Evolutionary conservation across 179 eudicot species (phyloP), one percentile per base, ranked within the genome.

Genomic region (Beta corolliflora): DNA sequence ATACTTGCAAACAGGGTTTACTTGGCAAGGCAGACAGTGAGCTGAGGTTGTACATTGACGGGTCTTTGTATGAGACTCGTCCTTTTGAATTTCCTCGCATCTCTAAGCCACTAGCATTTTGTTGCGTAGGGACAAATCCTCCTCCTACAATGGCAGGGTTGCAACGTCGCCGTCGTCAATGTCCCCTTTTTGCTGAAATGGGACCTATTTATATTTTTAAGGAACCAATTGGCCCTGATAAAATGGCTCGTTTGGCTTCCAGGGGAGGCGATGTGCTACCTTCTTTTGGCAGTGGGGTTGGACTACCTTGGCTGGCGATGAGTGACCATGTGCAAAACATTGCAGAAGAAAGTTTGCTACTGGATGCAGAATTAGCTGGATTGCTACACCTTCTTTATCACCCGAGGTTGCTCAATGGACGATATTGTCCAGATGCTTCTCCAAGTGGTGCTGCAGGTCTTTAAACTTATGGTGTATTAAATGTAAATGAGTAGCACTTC

Each of bases 161-260:
- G 85, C 98, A 97, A 86, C 97, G 97, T 13, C 98, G 98, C 16
- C 98, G 98, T 23, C 98, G 97, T 79, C 99, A 97, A 60, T 94
- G 97, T 85, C 98, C 99, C 77, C 88, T 97, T 82, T 97, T 97
- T 91, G 98, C 99, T 77, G 99, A 97, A 90, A 92, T 97, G 98
- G 99, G 99, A 41, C 97, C 99, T 67, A 88, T 97, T 73, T 97
- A 97, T 80, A 97, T 97, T 25, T 97, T 97, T 81, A 97, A 91
- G 86, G 99, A 97, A 84, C 89, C 94, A 61, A 88, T 97, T 85
- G 98, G 98, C 64, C 91, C 92, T 36, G 98, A 97, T 83, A 92
- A 85, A 73, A 97, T 97, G 99, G 80, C 92, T 45, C 93, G 94
- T 83, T 86, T 97, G 90, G 97, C 99, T 86, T 80, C 93, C 81